Base-by-base conservation (phyloP, 306 rosid species). In the Medicago arabica region DNA sequence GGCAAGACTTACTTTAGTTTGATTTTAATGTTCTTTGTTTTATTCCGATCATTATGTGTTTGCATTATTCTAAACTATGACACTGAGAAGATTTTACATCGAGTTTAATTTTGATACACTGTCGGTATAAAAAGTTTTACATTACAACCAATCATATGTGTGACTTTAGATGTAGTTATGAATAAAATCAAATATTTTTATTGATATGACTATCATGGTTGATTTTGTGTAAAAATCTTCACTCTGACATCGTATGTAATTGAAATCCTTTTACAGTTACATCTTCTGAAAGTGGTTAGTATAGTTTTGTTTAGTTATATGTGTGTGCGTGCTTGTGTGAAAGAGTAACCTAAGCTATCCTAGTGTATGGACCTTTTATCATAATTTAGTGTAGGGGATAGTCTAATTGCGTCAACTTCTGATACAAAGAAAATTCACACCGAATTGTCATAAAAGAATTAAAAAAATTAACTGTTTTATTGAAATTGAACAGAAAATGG, bases 1-100 rank as follows among this genome's bases (percentile, higher is more conserved):
- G 93, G 97, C 83, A 83, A 69, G 83, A 50, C 40, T 67, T 80
- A 34, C 41, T 77, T 43, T 5, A 43, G 54, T 77, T 80, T 75
- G 44, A 17, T 21, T 72, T 60, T 69, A 31, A 5, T 46, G 67
- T 50, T 57, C 59, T 25, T 61, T 46, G 50, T 69, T 28, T 68
- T 19, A n/a, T 49, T 67, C 7, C 34, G 4, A 17, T 76, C 19
- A 69, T 60, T 28, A 16, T 51, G 14, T 70, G 53, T 76, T 67
- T 14, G 3, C 36, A 53, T 61, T 39, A 21, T 18, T 83, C 53
- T 69, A 64, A 67, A 60, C 77, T 65, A 59, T 34, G 74, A 67
- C 46, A 19, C 14, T 15, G n/a, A n/a, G 39, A 38, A 13, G 79
- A 1, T 71, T 67, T 46, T 59, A n/a, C 13, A 10, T 7, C 17